Conservation (phyloP, 495 filamentous ascomycete species). For the Penicillium ucsense region DNA sequence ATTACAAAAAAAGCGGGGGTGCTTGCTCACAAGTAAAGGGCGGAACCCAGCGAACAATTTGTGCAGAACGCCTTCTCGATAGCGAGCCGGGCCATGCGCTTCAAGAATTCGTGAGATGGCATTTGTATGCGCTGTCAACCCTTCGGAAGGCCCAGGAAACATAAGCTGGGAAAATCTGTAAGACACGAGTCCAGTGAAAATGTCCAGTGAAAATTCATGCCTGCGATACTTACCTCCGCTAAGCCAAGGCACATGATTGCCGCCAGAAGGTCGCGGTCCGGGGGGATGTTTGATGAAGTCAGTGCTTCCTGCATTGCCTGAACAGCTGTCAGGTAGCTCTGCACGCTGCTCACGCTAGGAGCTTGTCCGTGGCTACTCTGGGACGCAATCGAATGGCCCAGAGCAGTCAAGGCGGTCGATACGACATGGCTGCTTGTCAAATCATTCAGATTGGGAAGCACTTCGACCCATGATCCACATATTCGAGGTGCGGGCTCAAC, state of each 20-base stretch:
- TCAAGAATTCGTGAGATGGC: conserved; percentile 20
- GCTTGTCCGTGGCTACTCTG: neutral
- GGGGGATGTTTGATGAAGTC: conserved; percentile 1
- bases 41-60: conserved; percentile 26
- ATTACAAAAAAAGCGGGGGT: neutral
- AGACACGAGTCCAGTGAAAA: neutral
- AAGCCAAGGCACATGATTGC: conserved; percentile 29
- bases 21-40: conserved; percentile 17
- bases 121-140: conserved; percentile 18
- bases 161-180: conserved; percentile 12
- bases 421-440: conserved; percentile 1
- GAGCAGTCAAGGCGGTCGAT: conserved; percentile 17
- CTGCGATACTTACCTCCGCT: neutral
- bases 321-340: conserved; percentile 20
- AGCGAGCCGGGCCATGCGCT: conserved; percentile 14
- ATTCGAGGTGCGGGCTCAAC: conserved; percentile 14
- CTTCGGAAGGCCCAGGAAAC: conserved; percentile 14
- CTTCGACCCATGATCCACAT: conserved; percentile 31
- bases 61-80: conserved; percentile 17
- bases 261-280: conserved; percentile 9
- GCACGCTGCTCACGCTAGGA: conserved; percentile 4
- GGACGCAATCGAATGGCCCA: conserved; percentile 17
- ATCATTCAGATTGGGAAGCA: conserved; percentile 17
- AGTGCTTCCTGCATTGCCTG: conserved; percentile 14
- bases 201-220: no score